Evolutionary conservation across 192 early-diverging fungal species (phyloP).

Genomic region (Podila verticillata): DNA sequence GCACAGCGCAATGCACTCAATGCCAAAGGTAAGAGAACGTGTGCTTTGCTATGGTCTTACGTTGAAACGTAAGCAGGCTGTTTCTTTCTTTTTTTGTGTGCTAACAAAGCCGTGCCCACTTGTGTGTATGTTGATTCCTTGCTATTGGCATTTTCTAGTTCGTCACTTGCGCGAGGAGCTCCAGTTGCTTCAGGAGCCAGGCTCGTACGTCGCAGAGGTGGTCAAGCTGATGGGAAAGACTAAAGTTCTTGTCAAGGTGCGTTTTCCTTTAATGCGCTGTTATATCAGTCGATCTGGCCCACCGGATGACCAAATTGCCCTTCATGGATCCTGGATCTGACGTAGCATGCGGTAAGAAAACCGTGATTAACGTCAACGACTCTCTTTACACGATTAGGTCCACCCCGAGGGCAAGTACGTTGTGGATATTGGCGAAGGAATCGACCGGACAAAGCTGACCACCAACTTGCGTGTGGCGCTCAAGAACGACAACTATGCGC

Average conservation of each 20-base stretch:
- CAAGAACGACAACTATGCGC: constrained; percentile 90
- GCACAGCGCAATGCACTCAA: constrained; percentile 98
- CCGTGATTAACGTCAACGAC: background rate
- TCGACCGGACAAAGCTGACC: constrained; percentile 92
- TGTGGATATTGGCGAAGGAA: constrained; percentile 91
- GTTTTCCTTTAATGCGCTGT: background rate
- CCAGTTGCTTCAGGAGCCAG: constrained; percentile 96
- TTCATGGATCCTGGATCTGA: background rate
- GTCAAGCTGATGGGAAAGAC: constrained; percentile 99
- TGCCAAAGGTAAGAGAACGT: constrained; percentile 77
- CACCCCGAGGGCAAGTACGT: constrained; percentile 99
- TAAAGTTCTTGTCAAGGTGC: constrained; percentile 86
- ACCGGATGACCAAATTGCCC: background rate
- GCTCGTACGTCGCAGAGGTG: constrained; percentile 96
- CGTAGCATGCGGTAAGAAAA: too few relatives aligned
- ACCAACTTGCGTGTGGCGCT: constrained; percentile 94
- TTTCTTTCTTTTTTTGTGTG: background rate
- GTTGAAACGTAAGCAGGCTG: background rate
- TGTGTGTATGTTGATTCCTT: background rate
- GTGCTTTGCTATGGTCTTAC: background rate
- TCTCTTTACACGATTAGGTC: constrained; percentile 56
- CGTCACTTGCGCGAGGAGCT: constrained; percentile 96
- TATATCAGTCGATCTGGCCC: background rate
- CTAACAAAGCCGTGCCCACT: too few relatives aligned
- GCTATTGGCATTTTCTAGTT: constrained; percentile 61